Evolutionary conservation across 495 filamentous ascomycete species (phyloP).

Genomic region (Lophiostoma macrostomum): DNA sequence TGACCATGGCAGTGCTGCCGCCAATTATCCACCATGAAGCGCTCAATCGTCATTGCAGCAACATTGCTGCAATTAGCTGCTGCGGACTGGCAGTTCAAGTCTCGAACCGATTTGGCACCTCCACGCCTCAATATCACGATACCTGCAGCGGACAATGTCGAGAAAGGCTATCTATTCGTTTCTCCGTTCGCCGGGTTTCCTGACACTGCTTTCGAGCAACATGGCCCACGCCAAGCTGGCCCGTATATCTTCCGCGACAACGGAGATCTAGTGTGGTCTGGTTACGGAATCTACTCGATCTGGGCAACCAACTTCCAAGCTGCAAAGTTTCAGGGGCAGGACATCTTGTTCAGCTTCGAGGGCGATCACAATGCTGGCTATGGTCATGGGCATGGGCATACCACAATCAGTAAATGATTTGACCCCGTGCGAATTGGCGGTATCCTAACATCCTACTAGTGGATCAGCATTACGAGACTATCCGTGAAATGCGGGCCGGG

Average conservation of each 20-base stretch:
- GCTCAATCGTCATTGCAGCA: constrained; percentile 30
- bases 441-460: too few relatives aligned
- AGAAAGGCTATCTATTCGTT: constrained; percentile 54
- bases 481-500: constrained; percentile 51
- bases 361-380: constrained; percentile 54
- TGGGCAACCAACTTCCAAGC: constrained; percentile 51
- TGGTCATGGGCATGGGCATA: constrained; percentile 53
- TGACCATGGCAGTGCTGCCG: constrained; percentile 38
- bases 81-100: constrained; percentile 57
- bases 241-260: constrained; percentile 56
- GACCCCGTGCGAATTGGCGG: not conserved
- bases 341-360: constrained; percentile 54
- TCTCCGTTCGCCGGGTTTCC: constrained; percentile 53
- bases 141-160: constrained; percentile 47
- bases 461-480: constrained; percentile 54
- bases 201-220: constrained; percentile 42
- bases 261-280: constrained; percentile 56
- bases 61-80: constrained; percentile 31
- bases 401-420: constrained; percentile 40
- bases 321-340: constrained; percentile 51
- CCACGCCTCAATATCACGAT: constrained; percentile 58
- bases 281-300: constrained; percentile 53
- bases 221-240: constrained; percentile 54
- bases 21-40: constrained; percentile 40
- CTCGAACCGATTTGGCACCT: constrained; percentile 54